phyloP scores from a whole-genome alignment of 192 early-diverging fungal genomes.

The Coemansia sp. region DNA sequence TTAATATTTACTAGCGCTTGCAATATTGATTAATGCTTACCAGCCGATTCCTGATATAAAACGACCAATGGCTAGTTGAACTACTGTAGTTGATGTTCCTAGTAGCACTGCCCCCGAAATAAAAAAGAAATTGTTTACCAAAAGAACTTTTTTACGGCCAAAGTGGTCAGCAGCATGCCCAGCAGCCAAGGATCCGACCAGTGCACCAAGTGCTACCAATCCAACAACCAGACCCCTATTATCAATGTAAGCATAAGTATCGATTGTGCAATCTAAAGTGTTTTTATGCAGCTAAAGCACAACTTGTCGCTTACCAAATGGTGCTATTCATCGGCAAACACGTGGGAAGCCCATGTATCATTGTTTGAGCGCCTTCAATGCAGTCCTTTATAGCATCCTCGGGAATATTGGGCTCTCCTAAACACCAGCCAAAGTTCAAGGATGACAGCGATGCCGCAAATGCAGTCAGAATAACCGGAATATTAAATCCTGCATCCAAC shows the following conservation, averaged over 20 bases:
- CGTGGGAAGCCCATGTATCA: slow-evolving; percentile 34
- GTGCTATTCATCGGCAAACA: slow-evolving; percentile 47
- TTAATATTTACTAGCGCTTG: not conserved
- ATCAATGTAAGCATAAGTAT: not conserved
- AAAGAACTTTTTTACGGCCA: slow-evolving; percentile 63
- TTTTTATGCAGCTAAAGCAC: too few relatives aligned
- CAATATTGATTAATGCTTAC: slow-evolving; percentile 9
- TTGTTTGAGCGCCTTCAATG: slow-evolving; percentile 18
- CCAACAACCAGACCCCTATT: slow-evolving; percentile 60
- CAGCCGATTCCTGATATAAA: slow-evolving; percentile 67
- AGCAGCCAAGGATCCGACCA: slow-evolving; percentile 62
- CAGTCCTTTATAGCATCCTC: slow-evolving; percentile 54
- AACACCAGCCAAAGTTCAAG: slow-evolving; percentile 55
- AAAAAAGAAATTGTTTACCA: slow-evolving; percentile 65
- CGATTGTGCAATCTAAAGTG: too few relatives aligned
- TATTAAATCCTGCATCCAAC: slow-evolving; percentile 28
- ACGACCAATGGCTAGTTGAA: slow-evolving; percentile 68
- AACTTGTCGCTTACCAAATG: slow-evolving; percentile 41
- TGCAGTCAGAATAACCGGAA: slow-evolving; percentile 20
- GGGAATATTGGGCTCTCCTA: slow-evolving; percentile 57
- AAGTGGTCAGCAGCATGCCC: slow-evolving; percentile 57
- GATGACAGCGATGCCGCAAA: slow-evolving; percentile 43
- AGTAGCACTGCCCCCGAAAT: slow-evolving; percentile 65
- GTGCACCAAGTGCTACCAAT: slow-evolving; percentile 60
- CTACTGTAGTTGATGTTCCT: slow-evolving; percentile 55